Conservation (phyloP, 352 stramenopile species). For the Pythium graminicola region DNA sequence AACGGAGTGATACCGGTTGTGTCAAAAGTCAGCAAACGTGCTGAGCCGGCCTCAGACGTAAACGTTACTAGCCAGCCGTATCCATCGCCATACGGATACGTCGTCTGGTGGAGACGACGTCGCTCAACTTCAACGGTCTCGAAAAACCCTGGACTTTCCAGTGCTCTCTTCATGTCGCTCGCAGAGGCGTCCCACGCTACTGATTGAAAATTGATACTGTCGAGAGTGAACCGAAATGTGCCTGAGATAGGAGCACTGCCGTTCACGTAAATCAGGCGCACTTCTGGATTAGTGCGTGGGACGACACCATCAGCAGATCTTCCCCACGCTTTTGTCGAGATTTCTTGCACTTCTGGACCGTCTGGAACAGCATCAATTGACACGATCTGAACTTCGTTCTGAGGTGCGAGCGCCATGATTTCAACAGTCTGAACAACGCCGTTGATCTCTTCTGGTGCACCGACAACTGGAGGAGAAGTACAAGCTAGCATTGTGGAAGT, state of each 20-base stretch:
- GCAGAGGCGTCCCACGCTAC: constrained; percentile 28
- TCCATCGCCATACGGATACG: constrained; percentile 32
- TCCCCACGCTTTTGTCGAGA: constrained; percentile 42
- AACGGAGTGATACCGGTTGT: constrained; percentile 11
- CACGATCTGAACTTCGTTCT: constrained; percentile 37
- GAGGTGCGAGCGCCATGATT: constrained; percentile 19
- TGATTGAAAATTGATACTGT: constrained; percentile 17
- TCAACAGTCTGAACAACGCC: constrained; percentile 17
- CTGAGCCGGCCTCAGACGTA: constrained; percentile 28
- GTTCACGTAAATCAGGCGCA: constrained; percentile 37
- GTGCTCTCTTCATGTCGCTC: constrained; percentile 18
- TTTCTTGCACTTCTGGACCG: constrained; percentile 36
- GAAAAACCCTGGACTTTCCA: constrained; percentile 28
- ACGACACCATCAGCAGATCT: constrained; percentile 16
- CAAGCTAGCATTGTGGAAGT: constrained; percentile 29
- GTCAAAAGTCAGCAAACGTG: constrained; percentile 26
- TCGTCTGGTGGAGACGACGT: constrained; percentile 24
- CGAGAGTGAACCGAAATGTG: constrained; percentile 24
- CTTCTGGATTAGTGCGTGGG: constrained; percentile 21
- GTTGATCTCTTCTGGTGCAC: neutral
- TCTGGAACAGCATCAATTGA: constrained; percentile 24
- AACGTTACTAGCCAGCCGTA: constrained; percentile 49
- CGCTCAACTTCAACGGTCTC: constrained; percentile 24
- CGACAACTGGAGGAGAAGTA: constrained; percentile 11
- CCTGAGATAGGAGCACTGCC: constrained; percentile 30